A percentile compares a stretch with the other conserved stretches of the same genome.
phyloP scores from a whole-genome alignment of 1,284 basidiomycete species.

The Sporisorium scitamineum region DNA sequence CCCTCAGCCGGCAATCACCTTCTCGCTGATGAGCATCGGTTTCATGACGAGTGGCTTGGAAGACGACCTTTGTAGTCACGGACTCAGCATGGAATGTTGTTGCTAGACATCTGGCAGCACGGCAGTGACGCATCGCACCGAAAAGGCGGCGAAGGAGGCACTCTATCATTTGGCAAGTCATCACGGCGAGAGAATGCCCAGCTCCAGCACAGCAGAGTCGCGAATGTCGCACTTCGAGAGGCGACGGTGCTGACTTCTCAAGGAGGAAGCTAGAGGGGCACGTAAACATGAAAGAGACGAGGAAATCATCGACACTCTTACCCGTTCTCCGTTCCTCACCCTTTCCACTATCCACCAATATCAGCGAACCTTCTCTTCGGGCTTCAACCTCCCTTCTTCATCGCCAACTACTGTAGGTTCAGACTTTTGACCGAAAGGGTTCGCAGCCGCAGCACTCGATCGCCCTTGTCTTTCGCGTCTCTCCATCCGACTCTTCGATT shows the following conservation, averaged over 20 bases:
- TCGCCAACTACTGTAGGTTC: neutral
- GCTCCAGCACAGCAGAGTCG: neutral
- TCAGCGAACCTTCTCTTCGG: neutral
- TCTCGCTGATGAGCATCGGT: neutral
- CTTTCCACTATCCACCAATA: neutral
- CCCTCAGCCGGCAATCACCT: neutral
- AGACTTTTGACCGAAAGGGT: neutral
- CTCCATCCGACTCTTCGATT: neutral
- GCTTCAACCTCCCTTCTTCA: neutral
- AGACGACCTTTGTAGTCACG: neutral
- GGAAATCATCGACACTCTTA: neutral
- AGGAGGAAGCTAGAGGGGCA: neutral
- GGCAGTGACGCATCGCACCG: neutral
- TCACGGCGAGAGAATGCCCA: neutral
- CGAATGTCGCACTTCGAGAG: neutral
- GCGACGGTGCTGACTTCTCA: neutral
- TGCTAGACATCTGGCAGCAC: neutral
- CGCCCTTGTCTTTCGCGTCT: neutral
- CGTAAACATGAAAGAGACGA: conserved; percentile 10
- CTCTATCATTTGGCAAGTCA: neutral
- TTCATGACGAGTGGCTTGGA: neutral
- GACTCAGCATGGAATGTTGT: neutral
- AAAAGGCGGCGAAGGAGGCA: neutral
- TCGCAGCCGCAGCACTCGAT: neutral
- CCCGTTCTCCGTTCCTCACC: conserved; percentile 2